These are phyloP conservation scores for Ceratocystis colombiana DNA, from an alignment of 2,329 filamentous ascomycete species.

Conservation along the genomic window DNA sequence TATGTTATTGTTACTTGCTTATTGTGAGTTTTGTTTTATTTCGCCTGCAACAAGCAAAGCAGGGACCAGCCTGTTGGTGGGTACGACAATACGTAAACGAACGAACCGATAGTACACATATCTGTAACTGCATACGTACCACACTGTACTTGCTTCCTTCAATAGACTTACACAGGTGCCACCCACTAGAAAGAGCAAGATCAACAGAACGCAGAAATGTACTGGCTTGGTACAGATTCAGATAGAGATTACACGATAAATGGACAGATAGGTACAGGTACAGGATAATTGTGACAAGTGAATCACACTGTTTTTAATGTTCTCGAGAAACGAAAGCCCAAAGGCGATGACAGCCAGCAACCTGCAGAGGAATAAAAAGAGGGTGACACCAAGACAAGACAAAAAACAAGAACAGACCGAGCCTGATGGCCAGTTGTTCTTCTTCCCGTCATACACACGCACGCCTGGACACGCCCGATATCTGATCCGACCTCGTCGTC, in stretches of 20 bases:
- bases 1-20: not conserved
- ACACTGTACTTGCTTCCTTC: not conserved
- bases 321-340: too few relatives aligned
- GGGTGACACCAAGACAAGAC: not conserved
- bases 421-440: not conserved
- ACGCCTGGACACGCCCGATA: too few relatives aligned
- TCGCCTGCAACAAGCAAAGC: not conserved
- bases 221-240: not conserved
- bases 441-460: not conserved
- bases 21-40: not conserved
- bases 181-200: not conserved
- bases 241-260: not conserved
- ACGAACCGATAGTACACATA: conserved; percentile 10
- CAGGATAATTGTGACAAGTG: conserved; percentile 6
- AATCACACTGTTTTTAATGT: conserved; percentile 5
- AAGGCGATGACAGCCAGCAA: too few relatives aligned
- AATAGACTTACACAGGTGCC: not conserved
- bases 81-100: conserved; percentile 12
- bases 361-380: not conserved
- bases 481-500: too few relatives aligned
- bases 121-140: conserved; percentile 14
- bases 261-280: not conserved
- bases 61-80: not conserved
- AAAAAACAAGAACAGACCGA: not conserved
- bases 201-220: not conserved